Evolutionary conservation across 2,329 filamentous ascomycete species (phyloP), one percentile per base, ranked within the genome.

Genomic region (Talaromyces marneffei): DNA sequence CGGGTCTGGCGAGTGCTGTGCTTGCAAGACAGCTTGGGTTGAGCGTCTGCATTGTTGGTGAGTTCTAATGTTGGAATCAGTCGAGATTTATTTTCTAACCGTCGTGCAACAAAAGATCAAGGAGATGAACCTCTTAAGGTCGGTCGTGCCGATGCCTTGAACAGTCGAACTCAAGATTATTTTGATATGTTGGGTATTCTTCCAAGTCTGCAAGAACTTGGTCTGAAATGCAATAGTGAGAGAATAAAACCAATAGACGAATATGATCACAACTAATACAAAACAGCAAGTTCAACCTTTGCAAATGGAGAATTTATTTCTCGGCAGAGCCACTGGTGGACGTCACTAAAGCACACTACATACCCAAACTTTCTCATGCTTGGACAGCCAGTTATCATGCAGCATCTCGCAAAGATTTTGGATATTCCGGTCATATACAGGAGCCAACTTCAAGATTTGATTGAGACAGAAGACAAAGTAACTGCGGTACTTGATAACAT

Each of bases 201-300:
- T 23, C 39, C 37, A 25, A 46, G 20, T 18, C 50, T 54, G 2
- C 50, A 54, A n/a, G 52, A 42, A 35, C 58, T 54, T 33, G 58
- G 58, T n/a, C 37, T 60, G 35, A 60, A 60, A 44, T 60, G 58
- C 39, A 54, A 60, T 20, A 60, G 58, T 60, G 39, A 60, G 58
- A 27, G 12, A 48, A 10, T 18, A 23, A 29, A 29, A 27, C 4
- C 23, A 2, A 6, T 27, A 23, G 3, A n/a, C 2, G n/a, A 20
- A 33, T 27, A 53, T 31, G 18, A 53, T 25, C 4, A 25, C 16
- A 10, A 46, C 37, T 54, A 18, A 60, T 27, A 27, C 29, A 29
- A 25, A 37, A 25, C 39, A 60, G 50, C 58, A 25, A 60, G 58
- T 23, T 55, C 50, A 12, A 60, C 52, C 10, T 55, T 60, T 31